Base-by-base conservation (phyloP, 768 basidiomycete genomes). In the Agrocybe chaxingu region DNA sequence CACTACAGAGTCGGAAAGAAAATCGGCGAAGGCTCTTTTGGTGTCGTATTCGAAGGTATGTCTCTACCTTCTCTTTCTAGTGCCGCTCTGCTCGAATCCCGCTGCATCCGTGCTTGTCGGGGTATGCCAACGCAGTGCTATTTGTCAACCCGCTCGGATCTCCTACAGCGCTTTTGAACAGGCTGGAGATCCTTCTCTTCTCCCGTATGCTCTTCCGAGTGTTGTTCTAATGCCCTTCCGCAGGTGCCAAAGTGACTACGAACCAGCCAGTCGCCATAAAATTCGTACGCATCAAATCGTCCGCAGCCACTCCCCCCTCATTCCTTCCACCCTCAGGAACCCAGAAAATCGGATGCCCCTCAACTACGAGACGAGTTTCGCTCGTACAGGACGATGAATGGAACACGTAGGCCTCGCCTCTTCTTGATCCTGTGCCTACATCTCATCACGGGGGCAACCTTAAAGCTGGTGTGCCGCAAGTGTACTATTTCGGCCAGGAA, bases 1-100 rank as follows among this genome's bases (percentile, higher is more conserved):
- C 82, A 89, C 66, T 91, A 82, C 65, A 80, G 89, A 56, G 94
- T 98, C 45, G 96, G 96, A 45, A 94, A 96, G 80, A 98, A 98
- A 84, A 96, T 98, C 67, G 96, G 96, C 42, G 96, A 99, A 72
- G 96, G 96, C 45, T 91, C 88, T n/a, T 99, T 99, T 66, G 96
- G 96, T 62, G 96, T 98, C 57, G 88, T 98, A 55, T 92, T 97
- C 70, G 87, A 98, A 80, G 87, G 97, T 94, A 64, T 45, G 76
- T 71, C 6, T 49, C 47, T 39, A 45, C 5, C 38, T 11, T 53
- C 29, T 37, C 33, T 41, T 47, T 30, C 42, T 42, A 12, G 7
- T 48, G 29, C 34, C 11, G 29, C 47, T 10, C 39, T 19, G 16
- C n/a, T 24, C 40, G 38, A 32, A 34, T 3, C 8, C 41, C 37